A percentile compares a stretch with the other conserved stretches of the same genome.
These are phyloP conservation scores for Cicer yamashitae DNA, from an alignment of 306 rosid genomes.

Conservation along the genomic window DNA sequence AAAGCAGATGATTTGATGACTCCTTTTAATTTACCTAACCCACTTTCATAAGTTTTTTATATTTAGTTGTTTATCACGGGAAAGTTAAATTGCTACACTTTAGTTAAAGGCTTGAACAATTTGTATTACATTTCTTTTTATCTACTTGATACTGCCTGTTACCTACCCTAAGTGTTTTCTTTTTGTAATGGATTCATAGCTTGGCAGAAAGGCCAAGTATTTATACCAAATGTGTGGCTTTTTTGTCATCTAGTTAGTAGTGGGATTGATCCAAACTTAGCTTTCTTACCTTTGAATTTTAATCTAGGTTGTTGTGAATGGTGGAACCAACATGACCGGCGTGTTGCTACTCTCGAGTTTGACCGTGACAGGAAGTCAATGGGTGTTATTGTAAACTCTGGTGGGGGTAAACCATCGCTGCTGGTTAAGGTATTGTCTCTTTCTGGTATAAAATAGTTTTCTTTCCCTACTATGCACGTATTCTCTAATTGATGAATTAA, in stretches of 20 bases:
- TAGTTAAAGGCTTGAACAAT: constrained; percentile 9
- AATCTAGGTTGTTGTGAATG: constrained; percentile 68
- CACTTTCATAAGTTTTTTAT: not conserved
- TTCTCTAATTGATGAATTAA: constrained; percentile 11
- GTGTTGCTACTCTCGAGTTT: constrained; percentile 93
- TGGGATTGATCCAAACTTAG: constrained; percentile 14
- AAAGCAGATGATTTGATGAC: not conserved
- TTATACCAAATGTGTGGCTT: not conserved
- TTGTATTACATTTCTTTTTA: not conserved
- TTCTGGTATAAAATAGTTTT: not conserved
- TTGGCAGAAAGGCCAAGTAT: constrained; percentile 15
- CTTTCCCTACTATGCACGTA: not conserved
- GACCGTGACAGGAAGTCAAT: constrained; percentile 89
- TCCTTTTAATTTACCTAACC: constrained; percentile 17
- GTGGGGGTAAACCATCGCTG: constrained; percentile 60
- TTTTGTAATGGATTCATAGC: constrained; percentile 19
- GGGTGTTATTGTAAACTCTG: constrained; percentile 76
- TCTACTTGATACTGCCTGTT: constrained; percentile 7
- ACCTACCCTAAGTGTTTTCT: not conserved
- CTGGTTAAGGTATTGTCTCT: constrained; percentile 76
- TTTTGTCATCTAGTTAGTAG: not conserved
- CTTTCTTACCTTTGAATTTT: constrained; percentile 28
- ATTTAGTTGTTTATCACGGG: constrained; percentile 1
- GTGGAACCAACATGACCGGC: constrained; percentile 64
- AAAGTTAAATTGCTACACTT: constrained; percentile 1